Base-by-base conservation (phyloP, 306 rosid species). In the Myrica gale region DNA sequence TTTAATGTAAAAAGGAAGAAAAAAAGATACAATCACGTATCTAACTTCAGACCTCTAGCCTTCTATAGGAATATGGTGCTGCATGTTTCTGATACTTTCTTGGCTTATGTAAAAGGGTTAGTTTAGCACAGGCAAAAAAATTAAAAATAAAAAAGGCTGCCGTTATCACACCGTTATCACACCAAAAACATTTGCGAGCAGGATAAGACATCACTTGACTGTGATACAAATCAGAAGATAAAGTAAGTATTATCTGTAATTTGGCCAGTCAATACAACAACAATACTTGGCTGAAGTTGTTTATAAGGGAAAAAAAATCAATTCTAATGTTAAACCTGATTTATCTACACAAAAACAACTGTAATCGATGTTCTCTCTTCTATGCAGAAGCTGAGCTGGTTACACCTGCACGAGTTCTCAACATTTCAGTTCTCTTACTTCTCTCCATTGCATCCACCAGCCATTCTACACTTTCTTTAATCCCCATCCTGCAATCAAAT, bases 401-500 rank as follows among this genome's bases (percentile, higher is more conserved):
- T 74, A 83, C 82, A 57, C 96, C 91, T 19, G 92, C 94, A 50
- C 99, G 97, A 71, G 65, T 88, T 86, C 91, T 79, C 84, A 96
- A 88, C 80, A 68, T 92, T 82, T 96, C 97, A 56, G 98, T 90
- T 87, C 99, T 92, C 90, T 90, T 96, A 88, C 99, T 96, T 83
- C 96, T 88, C 81, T 87, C 98, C 99, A 96, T 96, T 68, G 86
- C 91, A 79, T 91, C 94, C 83, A 92, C 99, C 85, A 96, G 75
- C 98, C 99, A 92, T 79, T 96, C 98, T 69, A 91, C 90, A 52
- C 97, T 81, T 75, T 82, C 94, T 80, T 92, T 96, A 56, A 96
- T 87, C 53, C 99, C 99, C 87, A 88, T 75, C 85, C 99, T 92
- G 96, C 76, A 73, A 79, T 74, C 77, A 71, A 62, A 62, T 76